Conservation (phyloP, 140 eudicot genomes). For the Bidens hawaiensis region DNA sequence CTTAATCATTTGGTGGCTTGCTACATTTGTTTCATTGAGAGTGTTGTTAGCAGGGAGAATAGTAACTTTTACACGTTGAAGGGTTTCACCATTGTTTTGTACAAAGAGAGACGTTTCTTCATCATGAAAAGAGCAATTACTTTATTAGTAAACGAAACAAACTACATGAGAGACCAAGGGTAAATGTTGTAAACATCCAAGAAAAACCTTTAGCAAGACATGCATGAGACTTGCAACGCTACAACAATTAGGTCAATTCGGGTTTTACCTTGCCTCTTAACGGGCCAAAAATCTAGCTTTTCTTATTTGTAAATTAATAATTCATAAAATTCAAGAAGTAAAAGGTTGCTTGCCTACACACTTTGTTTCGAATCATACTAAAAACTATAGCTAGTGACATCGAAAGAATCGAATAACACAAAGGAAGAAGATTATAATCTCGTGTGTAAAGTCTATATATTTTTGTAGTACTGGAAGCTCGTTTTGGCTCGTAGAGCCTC, state of each 20-base stretch:
- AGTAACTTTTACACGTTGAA: conserved; percentile 28
- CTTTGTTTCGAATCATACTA: no score
- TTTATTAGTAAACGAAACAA: conserved; percentile 2
- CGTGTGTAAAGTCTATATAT: background rate
- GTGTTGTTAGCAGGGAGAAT: conserved; percentile 35
- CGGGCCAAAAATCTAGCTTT: no score
- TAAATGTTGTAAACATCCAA: background rate
- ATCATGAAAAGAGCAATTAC: conserved; percentile 16
- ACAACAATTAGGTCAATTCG: no score
- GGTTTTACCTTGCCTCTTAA: no score
- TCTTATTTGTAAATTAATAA: no score
- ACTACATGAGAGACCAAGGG: background rate
- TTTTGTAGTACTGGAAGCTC: no score
- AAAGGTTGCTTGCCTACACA: no score
- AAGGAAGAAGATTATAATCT: background rate
- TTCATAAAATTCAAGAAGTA: no score
- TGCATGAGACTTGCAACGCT: no score
- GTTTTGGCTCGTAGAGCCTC: no score
- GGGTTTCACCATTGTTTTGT: conserved; percentile 33
- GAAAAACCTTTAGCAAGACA: no score
- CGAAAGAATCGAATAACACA: background rate
- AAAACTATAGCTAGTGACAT: no score
- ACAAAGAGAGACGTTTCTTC: conserved; percentile 33
- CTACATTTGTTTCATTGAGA: conserved; percentile 23
- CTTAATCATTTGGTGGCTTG: conserved; percentile 34